Evolutionary conservation across 2,329 filamentous ascomycete species (phyloP), one percentile per base, ranked within the genome.

Genomic region (Claviceps africana): DNA sequence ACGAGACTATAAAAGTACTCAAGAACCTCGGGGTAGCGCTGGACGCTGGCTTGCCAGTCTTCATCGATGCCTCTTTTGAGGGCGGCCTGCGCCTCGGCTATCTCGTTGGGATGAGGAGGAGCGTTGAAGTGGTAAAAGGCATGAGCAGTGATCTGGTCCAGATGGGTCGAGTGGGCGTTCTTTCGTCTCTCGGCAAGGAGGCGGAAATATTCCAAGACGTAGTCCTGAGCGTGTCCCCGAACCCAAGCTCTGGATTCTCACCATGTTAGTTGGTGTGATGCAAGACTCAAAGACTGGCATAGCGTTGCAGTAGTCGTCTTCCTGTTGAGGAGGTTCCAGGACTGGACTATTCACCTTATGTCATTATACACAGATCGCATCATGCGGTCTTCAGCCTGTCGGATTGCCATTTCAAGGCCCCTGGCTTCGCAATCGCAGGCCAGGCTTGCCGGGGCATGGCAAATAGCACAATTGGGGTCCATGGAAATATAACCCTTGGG

Each of bases 1-100:
- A 89, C 82, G 39, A 89, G 71, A 54, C 79, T 74, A 67, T 84
- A 90, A 63, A 85, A 90, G 67, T 90, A 88, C 66, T 88, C 83
- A 51, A 91, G 72, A n/a, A 90, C 82, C 63, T 89, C 84, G 4
- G 86, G 86, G 60, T 90, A 91, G 51, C 82, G 77, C 60, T 87
- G 78, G 40, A 89, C 85, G 47, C 82, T 84, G 31, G 78, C 74
- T 60, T 83, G 78, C 86, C 86, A 91, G 68, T 89, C 86, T 56
- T 86, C 82, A 60, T 89, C 85, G 60, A 89, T 85, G 55, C 84
- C 85, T 48, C 79, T 76, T 67, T 88, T 87, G 55, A 88, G 73
- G 48, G 76, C 74, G 17, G 74, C 73, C 61, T 88, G 78, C 25
- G 83, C 85, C 53, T 78, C 75, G 40, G 75, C 71, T 50, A 88